Conservation (phyloP, 306 rosid species). For the Gastrolobium villosum region DNA sequence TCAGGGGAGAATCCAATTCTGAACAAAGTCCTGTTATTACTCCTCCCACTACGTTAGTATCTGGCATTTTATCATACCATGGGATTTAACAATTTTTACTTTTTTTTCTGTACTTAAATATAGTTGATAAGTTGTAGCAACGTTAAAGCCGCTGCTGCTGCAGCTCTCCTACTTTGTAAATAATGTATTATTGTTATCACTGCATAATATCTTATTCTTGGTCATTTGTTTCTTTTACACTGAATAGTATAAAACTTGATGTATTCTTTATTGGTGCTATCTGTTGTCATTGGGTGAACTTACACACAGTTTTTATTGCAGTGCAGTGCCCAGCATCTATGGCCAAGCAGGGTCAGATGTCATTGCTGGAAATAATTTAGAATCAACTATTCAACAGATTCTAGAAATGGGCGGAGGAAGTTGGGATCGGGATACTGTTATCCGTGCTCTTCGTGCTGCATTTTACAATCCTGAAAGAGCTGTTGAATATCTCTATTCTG, state of each 20-base stretch:
- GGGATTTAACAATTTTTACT: not conserved
- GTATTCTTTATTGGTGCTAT: not conserved
- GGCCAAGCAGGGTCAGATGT: slow-evolving; percentile 78
- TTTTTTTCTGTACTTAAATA: not conserved
- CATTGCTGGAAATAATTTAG: slow-evolving; percentile 73
- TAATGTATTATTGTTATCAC: slow-evolving; percentile 9
- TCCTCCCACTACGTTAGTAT: slow-evolving; percentile 58
- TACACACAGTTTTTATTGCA: slow-evolving; percentile 48
- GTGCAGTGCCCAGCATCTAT: slow-evolving; percentile 62
- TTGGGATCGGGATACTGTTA: slow-evolving; percentile 89
- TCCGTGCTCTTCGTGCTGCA: slow-evolving; percentile 87
- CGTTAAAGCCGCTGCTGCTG: slow-evolving; percentile 18
- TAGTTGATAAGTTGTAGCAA: slow-evolving; percentile 30
- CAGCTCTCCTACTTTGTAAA: slow-evolving; percentile 17
- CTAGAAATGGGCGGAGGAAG: slow-evolving; percentile 89
- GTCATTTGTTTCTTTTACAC: slow-evolving; percentile 20
- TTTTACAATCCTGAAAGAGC: slow-evolving; percentile 92
- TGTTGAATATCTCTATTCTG: slow-evolving; percentile 89
- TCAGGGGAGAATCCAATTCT: slow-evolving; percentile 58
- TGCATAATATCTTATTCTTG: slow-evolving; percentile 1
- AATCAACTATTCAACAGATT: slow-evolving; percentile 71
- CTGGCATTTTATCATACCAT: slow-evolving; percentile 37
- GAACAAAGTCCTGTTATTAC: slow-evolving; percentile 56
- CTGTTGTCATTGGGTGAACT: slow-evolving; percentile 20
- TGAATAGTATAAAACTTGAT: not conserved